Percentiles rank a stretch among this genome's conserved stretches.
Conservation (phyloP, 129 eudicot species). For the Rutidosis leptorrhynchoides region DNA sequence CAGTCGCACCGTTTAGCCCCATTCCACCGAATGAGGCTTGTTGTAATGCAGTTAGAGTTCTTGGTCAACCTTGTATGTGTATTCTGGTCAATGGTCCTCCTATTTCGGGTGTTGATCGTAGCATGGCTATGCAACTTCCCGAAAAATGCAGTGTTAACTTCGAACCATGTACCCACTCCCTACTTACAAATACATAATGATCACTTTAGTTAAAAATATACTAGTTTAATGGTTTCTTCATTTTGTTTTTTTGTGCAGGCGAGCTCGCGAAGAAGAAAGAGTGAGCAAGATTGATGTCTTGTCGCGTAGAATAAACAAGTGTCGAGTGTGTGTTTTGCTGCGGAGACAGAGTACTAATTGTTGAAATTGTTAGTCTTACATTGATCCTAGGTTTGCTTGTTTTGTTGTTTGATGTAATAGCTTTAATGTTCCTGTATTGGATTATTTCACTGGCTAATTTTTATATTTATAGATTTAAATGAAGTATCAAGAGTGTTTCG, state of each 20-base stretch:
- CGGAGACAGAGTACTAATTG: conserved; percentile 5
- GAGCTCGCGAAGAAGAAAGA: conserved; percentile 29
- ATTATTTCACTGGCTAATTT: conserved; percentile 18
- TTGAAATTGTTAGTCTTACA: conserved; percentile 17
- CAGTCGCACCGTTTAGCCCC: conserved; percentile 87
- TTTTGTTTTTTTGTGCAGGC: conserved; percentile 26
- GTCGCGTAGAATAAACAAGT: conserved; percentile 16
- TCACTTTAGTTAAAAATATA: neutral
- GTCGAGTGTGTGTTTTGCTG: conserved; percentile 11
- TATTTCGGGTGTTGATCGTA: conserved; percentile 86
- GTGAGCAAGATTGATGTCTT: conserved; percentile 9
- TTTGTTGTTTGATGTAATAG: conserved; percentile 15
- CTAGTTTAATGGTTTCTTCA: conserved; percentile 15
- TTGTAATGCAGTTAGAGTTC: conserved; percentile 66
- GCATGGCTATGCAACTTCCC: conserved; percentile 92
- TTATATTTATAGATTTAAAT: conserved; percentile 14
- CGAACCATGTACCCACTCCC: conserved; percentile 63
- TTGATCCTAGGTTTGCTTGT: conserved; percentile 4
- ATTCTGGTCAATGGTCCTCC: conserved; percentile 94
- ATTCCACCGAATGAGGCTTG: conserved; percentile 77
- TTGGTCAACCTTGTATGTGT: conserved; percentile 92
- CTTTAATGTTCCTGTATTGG: conserved; percentile 20
- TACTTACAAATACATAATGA: neutral
- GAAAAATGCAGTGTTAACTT: conserved; percentile 81
- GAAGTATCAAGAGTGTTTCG: neutral